Evolutionary conservation across 1,284 basidiomycete species (phyloP).

Genomic region (Pascua sp.): DNA sequence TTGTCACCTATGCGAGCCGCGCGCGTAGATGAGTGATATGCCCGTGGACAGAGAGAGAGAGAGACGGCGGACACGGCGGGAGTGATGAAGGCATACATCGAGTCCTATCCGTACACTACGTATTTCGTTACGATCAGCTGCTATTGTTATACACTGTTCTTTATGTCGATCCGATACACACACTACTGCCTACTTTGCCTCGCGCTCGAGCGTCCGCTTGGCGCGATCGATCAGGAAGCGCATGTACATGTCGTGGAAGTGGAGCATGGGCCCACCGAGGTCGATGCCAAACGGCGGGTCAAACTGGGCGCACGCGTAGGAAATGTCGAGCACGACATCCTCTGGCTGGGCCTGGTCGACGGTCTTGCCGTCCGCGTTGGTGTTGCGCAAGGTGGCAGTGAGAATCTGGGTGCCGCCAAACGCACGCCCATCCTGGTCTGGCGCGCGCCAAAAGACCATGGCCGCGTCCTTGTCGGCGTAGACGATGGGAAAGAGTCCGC

Average conservation of each 20-base stretch:
- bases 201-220: no score
- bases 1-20: no score
- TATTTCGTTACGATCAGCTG: no score
- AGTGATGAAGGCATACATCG: no score
- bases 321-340: not conserved
- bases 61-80: no score
- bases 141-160: no score
- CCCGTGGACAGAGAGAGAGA: no score
- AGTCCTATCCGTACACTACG: no score
- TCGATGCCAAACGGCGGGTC: not conserved
- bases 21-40: no score
- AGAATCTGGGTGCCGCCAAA: slow-evolving; percentile 5
- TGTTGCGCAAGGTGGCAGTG: not conserved
- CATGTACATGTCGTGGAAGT: slow-evolving; percentile 6
- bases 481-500: slow-evolving; percentile 4
- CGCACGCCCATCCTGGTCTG: not conserved
- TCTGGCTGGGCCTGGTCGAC: not conserved
- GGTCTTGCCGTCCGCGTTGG: not conserved
- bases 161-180: no score
- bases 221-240: slow-evolving; percentile 9
- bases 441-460: slow-evolving; percentile 3
- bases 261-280: not conserved
- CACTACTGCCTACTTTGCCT: no score
- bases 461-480: not conserved
- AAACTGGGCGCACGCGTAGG: not conserved